Conservation (phyloP, 805 yeast species). For the Barnettozyma sucrosica region DNA sequence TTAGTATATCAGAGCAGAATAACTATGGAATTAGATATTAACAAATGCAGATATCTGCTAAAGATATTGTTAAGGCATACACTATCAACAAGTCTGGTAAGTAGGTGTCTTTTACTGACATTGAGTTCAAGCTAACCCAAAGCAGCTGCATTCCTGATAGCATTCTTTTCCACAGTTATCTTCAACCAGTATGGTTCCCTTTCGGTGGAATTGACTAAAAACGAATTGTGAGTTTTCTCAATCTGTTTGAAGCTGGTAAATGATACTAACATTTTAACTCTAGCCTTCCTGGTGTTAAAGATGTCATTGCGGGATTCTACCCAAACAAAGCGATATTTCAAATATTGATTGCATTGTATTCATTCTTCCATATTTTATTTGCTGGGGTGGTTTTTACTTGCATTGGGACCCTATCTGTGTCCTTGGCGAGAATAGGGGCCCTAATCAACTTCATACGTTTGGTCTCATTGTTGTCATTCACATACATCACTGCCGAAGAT, state of each 20-base stretch:
- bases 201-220: conserved; percentile 9
- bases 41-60: conserved; percentile 6
- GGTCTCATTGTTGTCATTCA: conserved; percentile 9
- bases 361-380: conserved; percentile 9
- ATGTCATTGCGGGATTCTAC: conserved; percentile 10
- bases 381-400: not conserved
- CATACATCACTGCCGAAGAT: conserved; percentile 12
- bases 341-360: conserved; percentile 11
- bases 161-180: conserved; percentile 7
- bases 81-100: conserved; percentile 8
- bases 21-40: not conserved
- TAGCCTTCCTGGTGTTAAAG: conserved; percentile 17
- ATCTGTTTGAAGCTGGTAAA: not conserved
- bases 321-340: conserved; percentile 17
- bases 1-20: not conserved
- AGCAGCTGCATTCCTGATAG: conserved; percentile 10
- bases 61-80: conserved; percentile 5
- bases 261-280: not conserved
- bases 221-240: conserved; percentile 15
- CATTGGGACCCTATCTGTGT: not conserved
- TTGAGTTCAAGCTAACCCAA: not conserved
- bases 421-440: not conserved
- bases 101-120: not conserved
- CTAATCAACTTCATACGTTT: not conserved
- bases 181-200: conserved; percentile 12